Conservation (phyloP, 768 basidiomycete genomes). For the Phylloporus rhodoxanthus region DNA sequence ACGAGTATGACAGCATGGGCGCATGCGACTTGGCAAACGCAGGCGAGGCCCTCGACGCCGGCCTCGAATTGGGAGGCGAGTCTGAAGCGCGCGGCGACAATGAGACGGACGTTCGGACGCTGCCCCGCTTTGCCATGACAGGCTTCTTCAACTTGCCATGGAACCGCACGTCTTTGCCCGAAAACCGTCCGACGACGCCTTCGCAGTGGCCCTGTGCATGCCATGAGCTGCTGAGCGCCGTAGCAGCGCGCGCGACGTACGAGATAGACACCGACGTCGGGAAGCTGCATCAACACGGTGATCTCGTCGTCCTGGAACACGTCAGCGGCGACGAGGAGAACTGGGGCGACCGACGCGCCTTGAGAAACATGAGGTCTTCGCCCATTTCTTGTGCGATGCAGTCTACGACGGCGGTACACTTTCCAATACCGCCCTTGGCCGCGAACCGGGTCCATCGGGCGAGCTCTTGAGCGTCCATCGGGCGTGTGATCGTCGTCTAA, state of each 20-base stretch:
- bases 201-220: constrained; percentile 71
- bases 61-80: constrained; percentile 15
- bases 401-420: constrained; percentile 66
- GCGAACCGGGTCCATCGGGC: constrained; percentile 83
- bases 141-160: constrained; percentile 74
- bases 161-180: constrained; percentile 58
- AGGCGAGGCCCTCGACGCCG: constrained; percentile 20
- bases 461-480: constrained; percentile 67
- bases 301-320: constrained; percentile 67
- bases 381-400: constrained; percentile 67
- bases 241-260: constrained; percentile 38
- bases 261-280: constrained; percentile 53
- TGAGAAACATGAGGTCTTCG: constrained; percentile 79
- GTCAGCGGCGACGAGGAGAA: constrained; percentile 8
- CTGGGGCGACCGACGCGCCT: constrained; percentile 39
- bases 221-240: neutral
- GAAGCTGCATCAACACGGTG: constrained; percentile 66
- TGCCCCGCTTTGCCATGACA: constrained; percentile 62
- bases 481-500: no score
- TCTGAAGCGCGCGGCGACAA: constrained; percentile 6
- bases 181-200: constrained; percentile 77
- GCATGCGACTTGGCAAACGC: constrained; percentile 9
- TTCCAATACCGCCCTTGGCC: constrained; percentile 79
- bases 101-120: constrained; percentile 18
- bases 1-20: constrained; percentile 14